These are phyloP conservation scores for Mycena rosella DNA, from an alignment of 768 basidiomycete species.

Conservation along the genomic window DNA sequence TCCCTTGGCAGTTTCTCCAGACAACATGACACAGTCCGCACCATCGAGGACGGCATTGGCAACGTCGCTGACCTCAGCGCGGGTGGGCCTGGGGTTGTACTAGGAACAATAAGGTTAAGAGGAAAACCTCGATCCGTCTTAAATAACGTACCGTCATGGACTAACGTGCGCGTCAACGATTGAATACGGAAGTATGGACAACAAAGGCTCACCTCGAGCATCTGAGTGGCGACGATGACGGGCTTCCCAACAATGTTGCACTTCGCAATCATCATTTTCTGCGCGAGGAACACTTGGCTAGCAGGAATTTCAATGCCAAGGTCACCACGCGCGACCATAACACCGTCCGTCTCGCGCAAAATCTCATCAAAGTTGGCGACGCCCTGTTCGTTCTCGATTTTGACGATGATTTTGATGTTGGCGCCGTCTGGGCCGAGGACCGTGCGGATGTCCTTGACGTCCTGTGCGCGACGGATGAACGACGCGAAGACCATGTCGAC, in stretches of 20 bases:
- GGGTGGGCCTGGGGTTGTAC: slow-evolving; percentile 99
- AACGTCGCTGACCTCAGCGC: slow-evolving; percentile 98
- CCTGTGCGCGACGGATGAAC: slow-evolving; percentile 95
- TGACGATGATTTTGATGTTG: slow-evolving; percentile 98
- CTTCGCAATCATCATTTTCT: slow-evolving; percentile 99
- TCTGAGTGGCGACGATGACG: slow-evolving; percentile 98
- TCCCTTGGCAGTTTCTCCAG: slow-evolving; percentile 99
- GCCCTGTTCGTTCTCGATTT: slow-evolving; percentile 99
- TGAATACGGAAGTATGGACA: neutral
- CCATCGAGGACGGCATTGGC: slow-evolving; percentile 99
- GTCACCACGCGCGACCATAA: slow-evolving; percentile 99
- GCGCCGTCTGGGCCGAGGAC: slow-evolving; percentile 96
- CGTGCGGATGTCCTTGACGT: slow-evolving; percentile 93
- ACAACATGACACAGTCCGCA: slow-evolving; percentile 99
- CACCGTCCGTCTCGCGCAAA: slow-evolving; percentile 93
- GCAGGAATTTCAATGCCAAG: slow-evolving; percentile 99
- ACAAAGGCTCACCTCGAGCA: slow-evolving; percentile 83
- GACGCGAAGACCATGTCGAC: slow-evolving; percentile 99
- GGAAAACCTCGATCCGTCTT: neutral
- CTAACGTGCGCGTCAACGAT: slow-evolving; percentile 52
- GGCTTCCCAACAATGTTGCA: slow-evolving; percentile 99
- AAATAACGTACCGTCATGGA: slow-evolving; percentile 86
- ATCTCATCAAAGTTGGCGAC: slow-evolving; percentile 99
- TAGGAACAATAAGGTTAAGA: slow-evolving; percentile 44
- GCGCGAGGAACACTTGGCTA: slow-evolving; percentile 97